Base-by-base conservation (phyloP, 139 green algal genomes). In the Chlamydomonas sphaeroides region DNA sequence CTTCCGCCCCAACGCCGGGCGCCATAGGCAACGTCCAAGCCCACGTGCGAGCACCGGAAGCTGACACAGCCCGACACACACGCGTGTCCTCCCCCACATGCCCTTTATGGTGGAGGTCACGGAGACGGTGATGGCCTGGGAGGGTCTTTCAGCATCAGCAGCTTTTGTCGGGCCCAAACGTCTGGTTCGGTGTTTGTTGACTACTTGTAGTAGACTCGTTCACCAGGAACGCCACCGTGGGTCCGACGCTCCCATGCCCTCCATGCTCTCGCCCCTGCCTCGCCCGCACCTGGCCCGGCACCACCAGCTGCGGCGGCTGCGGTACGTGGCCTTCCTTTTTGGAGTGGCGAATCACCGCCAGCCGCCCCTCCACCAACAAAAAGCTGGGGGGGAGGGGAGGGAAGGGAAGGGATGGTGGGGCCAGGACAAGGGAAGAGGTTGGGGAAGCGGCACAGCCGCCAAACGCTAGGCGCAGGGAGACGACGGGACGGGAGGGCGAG, bases 311-410 rank as follows among this genome's bases (percentile, higher is more conserved):
- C 0, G 10, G n/a, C 39, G 38, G 38, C 35, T 28, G 28, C 42
- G 59, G 74, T n/a, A 35, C 21, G 42, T 61, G 56, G 61, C 74
- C 74, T 41, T 71, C 74, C 42, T 20, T 15, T 32, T 59, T 59
- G n/a, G 74, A 70, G 20, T 80, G 74, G 18, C 74, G 74, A 30
- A 70, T 39, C 32, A 70, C 20, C 1, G n/a, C 36, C 25, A 41
- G 68, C 10, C 59, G 48, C 14, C 74, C 74, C 25, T 28, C 23
- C 8, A 80, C 59, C 39, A 80, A 5, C 74, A 80, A 6, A 59
- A 49, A 80, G 18, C 74, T 80, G 74, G 14, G 70, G 51, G 7
- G 33, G 69, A 20, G 45, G n/a, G n/a, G n/a, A n/a, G n/a, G n/a
- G n/a, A n/a, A 15, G 32, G 33, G 35, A 4, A 49, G 36, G 65